Conservation (phyloP, 495 filamentous ascomycete species). For the Podospora comata region DNA sequence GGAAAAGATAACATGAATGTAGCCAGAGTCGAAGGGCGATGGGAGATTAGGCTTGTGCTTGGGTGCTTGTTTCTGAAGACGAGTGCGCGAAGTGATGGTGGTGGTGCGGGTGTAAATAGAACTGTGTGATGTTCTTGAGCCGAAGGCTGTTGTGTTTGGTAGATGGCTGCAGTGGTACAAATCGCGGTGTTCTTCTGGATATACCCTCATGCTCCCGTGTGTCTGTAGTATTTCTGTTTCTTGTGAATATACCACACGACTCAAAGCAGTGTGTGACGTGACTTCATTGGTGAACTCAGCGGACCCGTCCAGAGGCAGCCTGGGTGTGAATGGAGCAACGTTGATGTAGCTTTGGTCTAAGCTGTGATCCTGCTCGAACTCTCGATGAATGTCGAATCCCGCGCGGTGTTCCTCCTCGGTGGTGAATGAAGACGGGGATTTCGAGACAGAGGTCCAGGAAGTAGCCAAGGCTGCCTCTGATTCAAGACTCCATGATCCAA, state of each 20-base stretch:
- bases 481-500: not conserved
- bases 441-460: not conserved
- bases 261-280: too few species aligned
- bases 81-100: not conserved
- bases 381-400: not conserved
- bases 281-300: too few species aligned
- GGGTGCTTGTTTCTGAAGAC: not conserved
- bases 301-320: not conserved
- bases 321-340: not conserved
- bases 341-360: not conserved
- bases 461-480: not conserved
- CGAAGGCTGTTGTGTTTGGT: not conserved
- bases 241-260: not conserved
- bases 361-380: too few species aligned
- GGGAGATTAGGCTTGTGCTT: not conserved
- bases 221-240: not conserved
- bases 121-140: not conserved
- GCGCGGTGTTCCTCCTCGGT: not conserved
- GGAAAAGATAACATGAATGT: not conserved
- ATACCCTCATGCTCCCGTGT: not conserved
- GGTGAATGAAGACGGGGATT: not conserved
- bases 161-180: not conserved
- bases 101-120: not conserved
- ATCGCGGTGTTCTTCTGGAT: not conserved
- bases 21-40: not conserved